Evolutionary conservation across 371 early-diverging fungal species (phyloP).

Genomic region (Apophysomyces ossiformis): DNA sequence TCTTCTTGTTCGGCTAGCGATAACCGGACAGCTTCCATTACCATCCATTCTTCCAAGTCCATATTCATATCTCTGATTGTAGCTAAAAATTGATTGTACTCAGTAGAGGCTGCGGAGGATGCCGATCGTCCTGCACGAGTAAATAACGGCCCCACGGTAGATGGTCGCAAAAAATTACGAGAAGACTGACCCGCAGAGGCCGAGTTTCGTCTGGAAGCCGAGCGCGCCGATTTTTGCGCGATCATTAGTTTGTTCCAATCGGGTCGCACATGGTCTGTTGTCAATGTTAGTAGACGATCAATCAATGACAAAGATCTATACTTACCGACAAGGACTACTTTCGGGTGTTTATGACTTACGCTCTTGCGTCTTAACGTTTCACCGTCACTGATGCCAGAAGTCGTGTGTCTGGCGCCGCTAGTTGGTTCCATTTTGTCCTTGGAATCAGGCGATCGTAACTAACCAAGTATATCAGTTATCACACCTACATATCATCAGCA

Average conservation of each 20-base stretch:
- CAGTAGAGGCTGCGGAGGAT: slow-evolving; percentile 48
- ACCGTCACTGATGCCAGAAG: slow-evolving; percentile 40
- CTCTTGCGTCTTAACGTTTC: slow-evolving; percentile 57
- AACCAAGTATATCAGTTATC: not conserved
- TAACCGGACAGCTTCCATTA: slow-evolving; percentile 88
- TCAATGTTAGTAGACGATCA: not conserved
- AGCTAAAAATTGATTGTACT: slow-evolving; percentile 61
- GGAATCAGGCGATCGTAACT: slow-evolving; percentile 4
- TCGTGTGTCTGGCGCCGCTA: slow-evolving; percentile 44
- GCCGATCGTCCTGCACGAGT: slow-evolving; percentile 50
- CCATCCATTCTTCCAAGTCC: slow-evolving; percentile 90
- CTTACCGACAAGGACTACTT: slow-evolving; percentile 78
- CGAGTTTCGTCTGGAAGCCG: slow-evolving; percentile 51
- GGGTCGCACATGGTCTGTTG: slow-evolving; percentile 79
- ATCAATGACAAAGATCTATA: slow-evolving; percentile 8
- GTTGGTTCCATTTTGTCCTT: slow-evolving; percentile 20
- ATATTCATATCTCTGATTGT: slow-evolving; percentile 77
- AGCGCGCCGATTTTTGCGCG: slow-evolving; percentile 32
- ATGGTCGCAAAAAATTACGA: slow-evolving; percentile 24
- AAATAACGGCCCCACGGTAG: slow-evolving; percentile 28
- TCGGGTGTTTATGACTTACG: slow-evolving; percentile 61
- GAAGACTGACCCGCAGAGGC: slow-evolving; percentile 41
- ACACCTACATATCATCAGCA: not conserved
- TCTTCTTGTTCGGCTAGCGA: slow-evolving; percentile 73
- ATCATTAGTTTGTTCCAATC: slow-evolving; percentile 60